These are phyloP conservation scores for Botrytis paeoniae DNA, from an alignment of 2,329 filamentous ascomycete genomes.

Conservation along the genomic window DNA sequence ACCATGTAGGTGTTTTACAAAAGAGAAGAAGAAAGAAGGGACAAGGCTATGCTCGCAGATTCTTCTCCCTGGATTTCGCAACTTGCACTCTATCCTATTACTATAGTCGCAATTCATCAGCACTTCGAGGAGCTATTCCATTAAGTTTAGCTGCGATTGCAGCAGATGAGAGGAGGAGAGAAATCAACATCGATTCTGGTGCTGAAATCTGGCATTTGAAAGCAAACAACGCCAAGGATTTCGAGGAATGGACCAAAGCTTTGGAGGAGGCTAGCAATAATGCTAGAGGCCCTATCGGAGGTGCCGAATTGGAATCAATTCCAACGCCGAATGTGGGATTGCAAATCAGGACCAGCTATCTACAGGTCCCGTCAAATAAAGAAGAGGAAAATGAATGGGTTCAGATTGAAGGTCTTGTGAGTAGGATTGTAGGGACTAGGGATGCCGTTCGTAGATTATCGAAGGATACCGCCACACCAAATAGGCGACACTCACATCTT, in stretches of 20 bases:
- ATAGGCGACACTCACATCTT: conserved; percentile 24
- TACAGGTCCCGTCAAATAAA: conserved; percentile 31
- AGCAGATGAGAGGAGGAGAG: conserved; percentile 79
- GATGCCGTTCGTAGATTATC: conserved; percentile 85
- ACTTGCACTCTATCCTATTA: conserved; percentile 96
- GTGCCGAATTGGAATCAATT: conserved; percentile 43
- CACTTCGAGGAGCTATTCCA: conserved; percentile 86
- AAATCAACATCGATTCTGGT: conserved; percentile 95
- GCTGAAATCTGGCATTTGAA: conserved; percentile 95
- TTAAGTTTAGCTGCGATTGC: conserved; percentile 87
- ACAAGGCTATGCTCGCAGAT: conserved; percentile 87
- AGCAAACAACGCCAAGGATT: conserved; percentile 79
- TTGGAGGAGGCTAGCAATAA: conserved; percentile 76
- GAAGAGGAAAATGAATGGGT: conserved; percentile 82
- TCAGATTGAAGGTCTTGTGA: conserved; percentile 80
- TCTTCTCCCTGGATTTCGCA: conserved; percentile 93
- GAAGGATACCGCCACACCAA: conserved; percentile 68
- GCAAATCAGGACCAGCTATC: conserved; percentile 37
- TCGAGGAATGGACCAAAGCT: conserved; percentile 80
- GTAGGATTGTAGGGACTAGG: conserved; percentile 79
- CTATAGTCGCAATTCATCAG: conserved; percentile 88
- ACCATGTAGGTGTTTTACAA: conserved; percentile 80
- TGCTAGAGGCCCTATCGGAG: conserved; percentile 43
- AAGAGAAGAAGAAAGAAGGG: conserved; percentile 92
- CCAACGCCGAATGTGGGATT: conserved; percentile 34